Conservation (phyloP, 495 filamentous ascomycete genomes). For the Penicillium samsonianum region DNA sequence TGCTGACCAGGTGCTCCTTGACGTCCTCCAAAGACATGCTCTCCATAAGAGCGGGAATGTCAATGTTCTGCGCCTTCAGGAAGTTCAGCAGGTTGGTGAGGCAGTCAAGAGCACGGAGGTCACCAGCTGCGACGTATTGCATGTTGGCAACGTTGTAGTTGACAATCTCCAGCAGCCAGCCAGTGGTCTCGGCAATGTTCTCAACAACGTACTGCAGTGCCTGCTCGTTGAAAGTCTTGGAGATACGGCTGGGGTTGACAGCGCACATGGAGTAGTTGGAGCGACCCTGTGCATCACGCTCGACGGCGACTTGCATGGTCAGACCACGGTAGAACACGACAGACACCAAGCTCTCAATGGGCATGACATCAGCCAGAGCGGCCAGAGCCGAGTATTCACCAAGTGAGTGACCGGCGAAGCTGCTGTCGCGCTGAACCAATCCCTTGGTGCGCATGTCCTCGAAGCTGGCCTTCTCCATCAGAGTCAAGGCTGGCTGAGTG, state of each 20-base stretch:
- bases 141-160: slow-evolving; percentile 98
- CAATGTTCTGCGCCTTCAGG: slow-evolving; percentile 92
- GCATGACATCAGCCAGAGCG: slow-evolving; percentile 97
- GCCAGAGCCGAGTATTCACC: slow-evolving; percentile 98
- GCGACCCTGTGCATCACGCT: slow-evolving; percentile 87
- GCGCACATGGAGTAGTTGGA: slow-evolving; percentile 99
- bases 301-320: slow-evolving; percentile 99
- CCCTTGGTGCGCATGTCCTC: slow-evolving; percentile 99
- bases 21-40: slow-evolving; percentile 80
- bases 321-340: slow-evolving; percentile 99
- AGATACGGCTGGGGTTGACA: slow-evolving; percentile 96
- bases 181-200: slow-evolving; percentile 87
- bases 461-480: slow-evolving; percentile 99
- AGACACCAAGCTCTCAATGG: slow-evolving; percentile 95
- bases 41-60: slow-evolving; percentile 88
- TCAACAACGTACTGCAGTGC: slow-evolving; percentile 93
- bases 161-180: slow-evolving; percentile 96
- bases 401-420: slow-evolving; percentile 95
- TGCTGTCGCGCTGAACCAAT: slow-evolving; percentile 91
- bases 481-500: slow-evolving; percentile 92
- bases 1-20: slow-evolving; percentile 78
- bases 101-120: slow-evolving; percentile 92
- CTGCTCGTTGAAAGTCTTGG: slow-evolving; percentile 96
- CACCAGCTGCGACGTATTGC: slow-evolving; percentile 98
- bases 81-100: slow-evolving; percentile 91